Evolutionary conservation across 129 eudicot genomes (phyloP).

Genomic region (Flaveria brownii): DNA sequence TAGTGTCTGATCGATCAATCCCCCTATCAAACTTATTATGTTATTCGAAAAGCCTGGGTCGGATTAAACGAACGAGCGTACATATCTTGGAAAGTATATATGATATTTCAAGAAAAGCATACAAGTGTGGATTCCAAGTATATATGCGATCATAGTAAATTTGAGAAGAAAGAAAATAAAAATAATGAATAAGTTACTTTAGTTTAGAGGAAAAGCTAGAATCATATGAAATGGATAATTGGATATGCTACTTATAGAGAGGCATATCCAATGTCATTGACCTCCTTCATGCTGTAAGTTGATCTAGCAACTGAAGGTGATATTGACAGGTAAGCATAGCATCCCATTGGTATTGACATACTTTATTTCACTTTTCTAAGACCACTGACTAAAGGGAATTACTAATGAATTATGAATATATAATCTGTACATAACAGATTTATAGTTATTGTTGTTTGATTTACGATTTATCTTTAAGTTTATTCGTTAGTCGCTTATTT

Average conservation of each 20-base stretch:
- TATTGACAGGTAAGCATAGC: conserved; percentile 8
- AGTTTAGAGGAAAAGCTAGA: neutral
- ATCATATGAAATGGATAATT: neutral
- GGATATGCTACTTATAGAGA: conserved; percentile 28
- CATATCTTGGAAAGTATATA: conserved; percentile 11
- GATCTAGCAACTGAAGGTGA: neutral
- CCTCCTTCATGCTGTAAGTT: neutral
- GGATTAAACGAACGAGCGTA: neutral
- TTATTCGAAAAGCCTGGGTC: neutral
- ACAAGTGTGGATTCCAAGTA: neutral
- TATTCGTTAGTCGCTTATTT: no score
- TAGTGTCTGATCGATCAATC: neutral
- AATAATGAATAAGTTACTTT: neutral
- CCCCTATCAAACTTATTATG: neutral
- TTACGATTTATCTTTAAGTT: no score
- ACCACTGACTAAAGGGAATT: neutral
- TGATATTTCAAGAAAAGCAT: conserved; percentile 17
- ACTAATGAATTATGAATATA: neutral
- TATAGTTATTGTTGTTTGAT: no score
- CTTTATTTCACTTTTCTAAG: neutral
- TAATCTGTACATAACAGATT: no score
- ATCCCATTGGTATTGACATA: neutral
- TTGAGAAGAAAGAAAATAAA: neutral
- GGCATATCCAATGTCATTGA: conserved; percentile 29
- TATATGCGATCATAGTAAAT: neutral